Percentiles rank a stretch among this genome's conserved stretches.
Conservation (phyloP, 306 rosid genomes). For the Casuarina cunninghamiana region DNA sequence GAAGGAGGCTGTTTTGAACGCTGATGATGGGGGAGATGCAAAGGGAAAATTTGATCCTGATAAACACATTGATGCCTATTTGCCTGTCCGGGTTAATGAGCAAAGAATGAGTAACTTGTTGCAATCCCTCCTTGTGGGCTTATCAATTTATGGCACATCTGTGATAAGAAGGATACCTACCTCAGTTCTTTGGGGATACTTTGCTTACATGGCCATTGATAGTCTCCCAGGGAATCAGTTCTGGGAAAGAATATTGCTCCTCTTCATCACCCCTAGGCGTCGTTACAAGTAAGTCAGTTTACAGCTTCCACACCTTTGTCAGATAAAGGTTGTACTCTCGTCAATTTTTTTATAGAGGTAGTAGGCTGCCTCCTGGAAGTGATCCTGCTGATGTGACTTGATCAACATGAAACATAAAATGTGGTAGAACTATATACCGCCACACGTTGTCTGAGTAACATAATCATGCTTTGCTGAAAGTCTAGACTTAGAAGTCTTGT, state of each 20-base stretch:
- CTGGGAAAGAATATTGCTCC: conserved; percentile 75
- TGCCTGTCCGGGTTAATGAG: conserved; percentile 87
- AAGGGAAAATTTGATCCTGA: conserved; percentile 64
- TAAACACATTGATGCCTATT: conserved; percentile 66
- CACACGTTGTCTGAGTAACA: neutral
- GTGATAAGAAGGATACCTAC: conserved; percentile 72
- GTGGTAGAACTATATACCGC: neutral
- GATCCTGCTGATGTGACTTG: neutral
- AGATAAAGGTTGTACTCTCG: neutral
- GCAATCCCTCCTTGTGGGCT: conserved; percentile 78
- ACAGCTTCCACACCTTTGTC: conserved; percentile 1
- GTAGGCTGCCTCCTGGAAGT: neutral
- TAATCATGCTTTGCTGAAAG: neutral
- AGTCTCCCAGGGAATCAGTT: conserved; percentile 94
- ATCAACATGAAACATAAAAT: neutral
- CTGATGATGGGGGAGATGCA: conserved; percentile 30
- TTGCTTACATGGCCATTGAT: conserved; percentile 90
- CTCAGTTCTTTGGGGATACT: conserved; percentile 91
- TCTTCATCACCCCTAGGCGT: conserved; percentile 61
- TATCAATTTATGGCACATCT: conserved; percentile 68
- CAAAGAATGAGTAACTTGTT: conserved; percentile 86
- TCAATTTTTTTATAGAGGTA: neutral
- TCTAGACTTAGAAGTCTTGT: neutral
- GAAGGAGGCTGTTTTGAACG: conserved; percentile 67
- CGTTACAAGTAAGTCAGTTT: conserved; percentile 62